Conservation (phyloP, 306 rosid genomes). For the Quercus variabilis region DNA sequence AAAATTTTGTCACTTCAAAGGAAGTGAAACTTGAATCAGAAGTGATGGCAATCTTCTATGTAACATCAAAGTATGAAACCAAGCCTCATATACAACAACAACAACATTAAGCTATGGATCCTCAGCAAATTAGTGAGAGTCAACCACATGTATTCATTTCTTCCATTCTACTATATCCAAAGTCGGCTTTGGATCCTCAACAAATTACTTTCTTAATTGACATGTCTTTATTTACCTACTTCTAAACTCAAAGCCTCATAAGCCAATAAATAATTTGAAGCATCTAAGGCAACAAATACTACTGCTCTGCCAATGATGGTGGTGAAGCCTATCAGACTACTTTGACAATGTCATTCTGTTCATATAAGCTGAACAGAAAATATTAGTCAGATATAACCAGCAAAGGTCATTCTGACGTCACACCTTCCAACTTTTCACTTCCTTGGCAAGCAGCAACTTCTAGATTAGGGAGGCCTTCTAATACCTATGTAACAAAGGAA, state of each 20-base stretch:
- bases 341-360: background rate
- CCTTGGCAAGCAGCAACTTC: constrained; percentile 17
- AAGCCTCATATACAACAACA: no score
- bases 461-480: constrained; percentile 49
- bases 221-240: no score
- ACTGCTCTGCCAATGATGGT: background rate
- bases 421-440: constrained; percentile 16
- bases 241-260: background rate
- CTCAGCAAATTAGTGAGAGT: no score
- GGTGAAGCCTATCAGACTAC: background rate
- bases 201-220: no score
- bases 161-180: no score
- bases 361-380: background rate
- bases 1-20: no score
- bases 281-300: background rate
- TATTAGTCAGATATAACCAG: background rate
- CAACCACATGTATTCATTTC: no score
- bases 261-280: background rate
- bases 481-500: constrained; percentile 40
- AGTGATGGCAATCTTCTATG: no score
- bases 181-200: no score
- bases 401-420: constrained; percentile 17
- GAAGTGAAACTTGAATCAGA: no score
- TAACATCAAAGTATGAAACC: no score
- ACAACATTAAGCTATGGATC: no score